Conservation (phyloP, 805 yeast genomes). For the Priceomyces carsonii region DNA sequence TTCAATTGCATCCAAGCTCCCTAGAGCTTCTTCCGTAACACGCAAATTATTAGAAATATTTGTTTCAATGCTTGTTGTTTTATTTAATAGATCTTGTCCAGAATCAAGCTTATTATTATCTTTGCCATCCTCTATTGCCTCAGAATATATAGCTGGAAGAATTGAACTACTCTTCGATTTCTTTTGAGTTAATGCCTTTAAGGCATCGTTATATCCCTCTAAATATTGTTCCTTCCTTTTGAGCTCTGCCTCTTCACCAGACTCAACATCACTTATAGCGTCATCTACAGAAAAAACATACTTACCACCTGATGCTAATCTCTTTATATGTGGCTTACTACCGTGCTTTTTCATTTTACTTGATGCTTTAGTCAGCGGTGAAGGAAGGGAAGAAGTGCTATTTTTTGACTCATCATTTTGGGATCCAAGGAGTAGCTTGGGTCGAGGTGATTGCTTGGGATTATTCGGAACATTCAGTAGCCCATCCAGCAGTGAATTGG, state of each 20-base stretch:
- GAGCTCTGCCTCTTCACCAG: conserved; percentile 54
- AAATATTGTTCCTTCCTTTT: conserved; percentile 48
- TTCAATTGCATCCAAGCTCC: conserved; percentile 14
- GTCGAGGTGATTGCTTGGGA: conserved; percentile 5
- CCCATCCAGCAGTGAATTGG: conserved; percentile 1
- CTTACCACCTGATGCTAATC: conserved; percentile 25
- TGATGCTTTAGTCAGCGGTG: conserved; percentile 14
- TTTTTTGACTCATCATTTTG: conserved; percentile 5
- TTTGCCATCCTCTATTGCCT: conserved; percentile 1
- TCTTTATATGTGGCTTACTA: conserved; percentile 33
- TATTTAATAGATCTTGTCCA: neutral
- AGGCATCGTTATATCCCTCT: conserved; percentile 75
- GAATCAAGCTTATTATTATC: neutral
- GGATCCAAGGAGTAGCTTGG: neutral
- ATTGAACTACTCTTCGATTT: conserved; percentile 11
- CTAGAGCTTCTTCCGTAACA: conserved; percentile 24
- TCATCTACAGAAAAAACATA: conserved; percentile 78
- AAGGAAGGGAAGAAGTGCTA: conserved; percentile 13
- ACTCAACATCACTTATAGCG: conserved; percentile 60
- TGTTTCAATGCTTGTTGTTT: conserved; percentile 9
- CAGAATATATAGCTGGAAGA: neutral
- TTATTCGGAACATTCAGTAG: neutral
- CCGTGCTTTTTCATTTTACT: conserved; percentile 15
- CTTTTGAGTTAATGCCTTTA: conserved; percentile 40
- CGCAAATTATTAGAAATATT: conserved; percentile 14